Evolutionary conservation across 768 basidiomycete species (phyloP).

Genomic region (Megacollybia marginata): DNA sequence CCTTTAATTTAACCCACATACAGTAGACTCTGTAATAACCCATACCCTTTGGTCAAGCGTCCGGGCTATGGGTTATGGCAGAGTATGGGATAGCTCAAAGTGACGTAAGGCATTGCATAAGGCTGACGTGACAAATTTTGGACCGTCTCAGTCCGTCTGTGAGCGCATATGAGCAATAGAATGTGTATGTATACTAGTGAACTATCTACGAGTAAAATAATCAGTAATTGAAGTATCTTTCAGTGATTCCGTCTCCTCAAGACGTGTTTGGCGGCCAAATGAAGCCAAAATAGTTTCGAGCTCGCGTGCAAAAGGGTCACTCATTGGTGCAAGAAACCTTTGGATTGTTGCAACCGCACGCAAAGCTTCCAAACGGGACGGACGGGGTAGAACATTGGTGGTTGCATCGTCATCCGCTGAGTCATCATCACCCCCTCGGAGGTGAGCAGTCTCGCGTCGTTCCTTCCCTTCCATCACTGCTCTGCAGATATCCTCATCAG

Average conservation of each 20-base stretch:
- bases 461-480: not conserved
- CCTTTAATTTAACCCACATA: no score
- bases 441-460: not conserved
- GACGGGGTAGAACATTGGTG: not conserved
- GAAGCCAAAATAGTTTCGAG: constrained; percentile 1
- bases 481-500: not conserved
- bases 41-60: no score
- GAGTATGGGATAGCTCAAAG: not conserved
- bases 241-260: not conserved
- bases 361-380: not conserved
- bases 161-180: no score
- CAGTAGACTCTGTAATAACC: no score
- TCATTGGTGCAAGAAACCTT: not conserved
- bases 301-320: constrained; percentile 3
- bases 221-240: no score
- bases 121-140: not conserved
- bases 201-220: not conserved
- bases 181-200: no score
- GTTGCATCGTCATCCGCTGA: not conserved
- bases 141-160: not conserved
- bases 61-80: not conserved
- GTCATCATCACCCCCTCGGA: not conserved
- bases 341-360: not conserved
- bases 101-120: not conserved
- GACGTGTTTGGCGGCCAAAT: constrained; percentile 1